Evolutionary conservation across 2,329 filamentous ascomycete species (phyloP), one percentile per base, ranked within the genome.

Genomic region (Aspergillus pseudoterreus): DNA sequence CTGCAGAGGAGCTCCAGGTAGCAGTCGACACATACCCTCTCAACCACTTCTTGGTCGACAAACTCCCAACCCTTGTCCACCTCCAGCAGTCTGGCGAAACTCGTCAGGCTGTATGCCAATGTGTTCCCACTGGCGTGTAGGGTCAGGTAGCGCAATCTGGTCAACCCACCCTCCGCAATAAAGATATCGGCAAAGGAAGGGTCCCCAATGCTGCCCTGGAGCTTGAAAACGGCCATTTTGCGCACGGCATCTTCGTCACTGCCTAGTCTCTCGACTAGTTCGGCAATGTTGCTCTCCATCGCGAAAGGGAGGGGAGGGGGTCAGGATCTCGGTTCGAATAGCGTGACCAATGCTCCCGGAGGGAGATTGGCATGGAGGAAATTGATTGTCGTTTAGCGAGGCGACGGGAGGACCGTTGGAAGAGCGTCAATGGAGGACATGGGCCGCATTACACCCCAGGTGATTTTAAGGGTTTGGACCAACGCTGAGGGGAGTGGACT

Each of bases 221-320:
- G 84, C 76, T 96, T 96, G 82, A 99, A 99, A 55, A 95, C 94
- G 54, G 94, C 94, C 90, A 97, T 96, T 74, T 99, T 99, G 66
- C 92, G 90, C 61, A 90, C 86, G 51, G 90, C 92, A 78, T 99
- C 94, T 74, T 96, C 82, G 51, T 83, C 79, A 60, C 80, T 82
- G 42, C 78, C 76, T 52, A 86, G 73, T 47, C 81, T 78, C 56
- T 78, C 75, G 53, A 85, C 79, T 58, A 85, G 72, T 59, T 83
- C 80, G 44, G 78, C 71, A 54, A 84, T 73, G 64, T 79, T 70
- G 63, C 71, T 78, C 52, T 82, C 80, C 80, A 82, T 82, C 22
- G 39, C 39, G 11, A 17, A 17, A 22, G 10, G 39, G 39, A 22
- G n/a, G 22, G 19, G 17, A 12, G 17, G 19, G 6, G 39, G 6